phyloP scores from a whole-genome alignment of 371 early-diverging fungal species.

The Funneliformis caledonium region DNA sequence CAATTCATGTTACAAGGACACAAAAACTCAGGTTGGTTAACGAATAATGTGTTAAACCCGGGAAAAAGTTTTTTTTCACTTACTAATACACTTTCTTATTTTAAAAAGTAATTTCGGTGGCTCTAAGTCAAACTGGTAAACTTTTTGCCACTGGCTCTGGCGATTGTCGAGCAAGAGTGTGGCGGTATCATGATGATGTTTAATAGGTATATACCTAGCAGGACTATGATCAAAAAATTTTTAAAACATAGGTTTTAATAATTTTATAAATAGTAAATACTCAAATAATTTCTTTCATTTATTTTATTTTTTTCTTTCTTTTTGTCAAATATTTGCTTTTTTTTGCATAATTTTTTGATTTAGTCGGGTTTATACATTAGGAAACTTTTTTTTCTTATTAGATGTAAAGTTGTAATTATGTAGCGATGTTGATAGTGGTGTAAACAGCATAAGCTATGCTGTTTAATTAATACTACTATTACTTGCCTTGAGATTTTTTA shows the following conservation, averaged over 20 bases:
- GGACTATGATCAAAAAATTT: too few species aligned
- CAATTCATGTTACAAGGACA: slow-evolving; percentile 97
- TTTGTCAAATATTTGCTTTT: slow-evolving; percentile 3
- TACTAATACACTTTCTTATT: slow-evolving; percentile 25
- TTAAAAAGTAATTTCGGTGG: slow-evolving; percentile 86
- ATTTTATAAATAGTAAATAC: neutral
- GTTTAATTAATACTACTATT: neutral
- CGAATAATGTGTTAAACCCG: neutral
- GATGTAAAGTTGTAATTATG: too few species aligned
- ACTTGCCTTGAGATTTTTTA: neutral
- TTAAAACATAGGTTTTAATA: too few species aligned
- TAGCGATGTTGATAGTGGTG: neutral
- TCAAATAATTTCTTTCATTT: neutral
- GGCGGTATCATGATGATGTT: slow-evolving; percentile 66
- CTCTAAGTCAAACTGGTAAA: slow-evolving; percentile 70
- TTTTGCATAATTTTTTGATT: neutral
- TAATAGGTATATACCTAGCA: neutral
- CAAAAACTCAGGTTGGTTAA: slow-evolving; percentile 85
- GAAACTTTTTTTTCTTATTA: neutral
- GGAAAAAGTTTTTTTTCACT: neutral
- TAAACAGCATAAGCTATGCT: neutral
- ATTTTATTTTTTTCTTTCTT: neutral
- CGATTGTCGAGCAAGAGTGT: slow-evolving; percentile 91
- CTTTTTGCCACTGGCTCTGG: slow-evolving; percentile 97
- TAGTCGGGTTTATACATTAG: neutral